Evolutionary conservation across 495 filamentous ascomycete genomes (phyloP), one percentile per base, ranked within the genome.

Genomic region (Aspergillus kassunensis): DNA sequence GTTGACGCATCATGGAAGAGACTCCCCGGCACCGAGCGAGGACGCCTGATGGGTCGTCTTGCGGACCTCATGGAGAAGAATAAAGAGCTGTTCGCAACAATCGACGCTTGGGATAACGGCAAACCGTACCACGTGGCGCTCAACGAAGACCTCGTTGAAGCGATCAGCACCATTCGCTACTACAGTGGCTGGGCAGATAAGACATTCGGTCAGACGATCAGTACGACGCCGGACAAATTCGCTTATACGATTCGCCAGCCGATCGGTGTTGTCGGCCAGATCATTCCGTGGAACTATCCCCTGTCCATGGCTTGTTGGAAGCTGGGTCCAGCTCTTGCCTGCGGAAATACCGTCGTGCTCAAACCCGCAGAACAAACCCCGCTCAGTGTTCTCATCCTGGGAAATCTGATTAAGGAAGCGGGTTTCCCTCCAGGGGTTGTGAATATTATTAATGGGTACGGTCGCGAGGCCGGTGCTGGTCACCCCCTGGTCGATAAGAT

Each of bases 301-400:
- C 66, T 93, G 13, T 79, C 76, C 21, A 96, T 96, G 91, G 88
- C 89, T 1, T 84, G 87, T 6, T 96, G 91, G 91, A 97, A 97
- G 64, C 71, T 97, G 0, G 90, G 88, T 7, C 91, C 91, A 3
- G 91, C 91, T 11, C 75, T 96, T 20, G 87, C 87, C 44, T 89
- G 85, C 54, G 90, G 91, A 18, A 97, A 97, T 63, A 91, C 89
- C 0, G 71, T 95, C 18, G 84, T 97, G 3, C 67, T 97, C 24
- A 97, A 97, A 69, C 80, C 90, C 13, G 90, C 91, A 3, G 91
- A 97, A 67, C 91, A 96, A 67, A 95, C 91, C 1, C 91, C 91
- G 0, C 76, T 97, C 16, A 90, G 86, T 25, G 86, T 88, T 54
- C 74, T 96, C 3, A 85, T 89, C 64, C 67, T 96, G 11, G 91